These are phyloP conservation scores for Vanderwaltozyma polyspora DNA, from an alignment of 805 yeast genomes.

Conservation along the genomic window DNA sequence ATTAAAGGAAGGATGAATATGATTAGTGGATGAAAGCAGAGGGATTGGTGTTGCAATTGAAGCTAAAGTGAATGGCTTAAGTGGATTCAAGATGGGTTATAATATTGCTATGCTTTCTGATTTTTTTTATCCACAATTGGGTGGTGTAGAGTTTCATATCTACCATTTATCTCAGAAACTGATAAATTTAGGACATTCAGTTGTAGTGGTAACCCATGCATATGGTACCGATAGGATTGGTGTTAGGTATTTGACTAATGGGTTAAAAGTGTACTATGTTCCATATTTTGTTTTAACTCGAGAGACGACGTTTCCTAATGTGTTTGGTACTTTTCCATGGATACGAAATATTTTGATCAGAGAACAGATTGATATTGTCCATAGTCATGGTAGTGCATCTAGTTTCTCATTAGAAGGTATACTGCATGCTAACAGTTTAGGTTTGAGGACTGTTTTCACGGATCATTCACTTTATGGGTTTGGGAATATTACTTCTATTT, in stretches of 20 bases:
- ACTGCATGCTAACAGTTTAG: constrained; percentile 89
- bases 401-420: constrained; percentile 82
- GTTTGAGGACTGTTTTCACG: constrained; percentile 80
- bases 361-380: constrained; percentile 80
- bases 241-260: constrained; percentile 72
- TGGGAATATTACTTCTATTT: constrained; percentile 68
- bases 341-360: constrained; percentile 75
- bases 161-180: constrained; percentile 81
- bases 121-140: constrained; percentile 96
- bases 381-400: constrained; percentile 89
- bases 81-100: constrained; percentile 19
- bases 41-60: too few species aligned
- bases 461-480: constrained; percentile 96
- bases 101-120: constrained; percentile 70
- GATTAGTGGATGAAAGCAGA: too few species aligned
- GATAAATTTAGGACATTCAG: constrained; percentile 73
- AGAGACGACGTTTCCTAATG: constrained; percentile 79
- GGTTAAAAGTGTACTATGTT: constrained; percentile 83
- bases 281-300: constrained; percentile 76
- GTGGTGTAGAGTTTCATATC: constrained; percentile 94
- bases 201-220: constrained; percentile 78
- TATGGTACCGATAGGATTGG: constrained; percentile 70
- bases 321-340: constrained; percentile 78
- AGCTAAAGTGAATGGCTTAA: too few species aligned
- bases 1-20: too few species aligned